Conservation (phyloP, 306 rosid species). For the Crataegus laevigata region DNA sequence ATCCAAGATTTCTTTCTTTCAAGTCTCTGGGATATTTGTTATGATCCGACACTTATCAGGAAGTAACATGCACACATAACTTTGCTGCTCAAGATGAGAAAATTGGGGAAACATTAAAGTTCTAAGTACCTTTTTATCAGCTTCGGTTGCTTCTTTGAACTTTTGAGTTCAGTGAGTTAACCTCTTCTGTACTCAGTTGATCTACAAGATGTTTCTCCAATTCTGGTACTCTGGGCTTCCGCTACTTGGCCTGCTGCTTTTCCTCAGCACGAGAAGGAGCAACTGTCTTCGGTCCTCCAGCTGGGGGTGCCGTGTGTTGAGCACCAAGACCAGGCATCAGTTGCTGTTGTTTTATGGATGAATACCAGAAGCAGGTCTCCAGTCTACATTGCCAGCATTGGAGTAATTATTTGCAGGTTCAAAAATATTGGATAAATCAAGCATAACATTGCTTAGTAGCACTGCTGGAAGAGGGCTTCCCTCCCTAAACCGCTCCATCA, state of each 20-base stretch:
- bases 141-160: constrained; percentile 80
- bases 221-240: constrained; percentile 62
- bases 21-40: too few species aligned
- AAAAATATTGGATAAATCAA: constrained; percentile 54
- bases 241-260: constrained; percentile 41
- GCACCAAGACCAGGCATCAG: constrained; percentile 52
- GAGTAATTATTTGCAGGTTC: constrained; percentile 41
- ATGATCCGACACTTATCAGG: neutral
- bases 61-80: neutral
- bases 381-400: constrained; percentile 41
- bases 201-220: constrained; percentile 75
- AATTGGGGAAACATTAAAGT: constrained; percentile 12
- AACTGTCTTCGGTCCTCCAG: constrained; percentile 51
- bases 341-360: constrained; percentile 37
- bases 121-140: constrained; percentile 62
- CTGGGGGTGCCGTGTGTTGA: constrained; percentile 23
- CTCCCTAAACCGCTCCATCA: constrained; percentile 95
- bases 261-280: constrained; percentile 51
- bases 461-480: constrained; percentile 74
- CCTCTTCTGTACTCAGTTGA: constrained; percentile 89
- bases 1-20: too few species aligned
- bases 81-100: neutral
- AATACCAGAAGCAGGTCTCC: constrained; percentile 70
- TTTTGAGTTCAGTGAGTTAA: constrained; percentile 57
- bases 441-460: constrained; percentile 61